Evolutionary conservation across 345 rosid species (phyloP).

Genomic region (Brassica incana): DNA sequence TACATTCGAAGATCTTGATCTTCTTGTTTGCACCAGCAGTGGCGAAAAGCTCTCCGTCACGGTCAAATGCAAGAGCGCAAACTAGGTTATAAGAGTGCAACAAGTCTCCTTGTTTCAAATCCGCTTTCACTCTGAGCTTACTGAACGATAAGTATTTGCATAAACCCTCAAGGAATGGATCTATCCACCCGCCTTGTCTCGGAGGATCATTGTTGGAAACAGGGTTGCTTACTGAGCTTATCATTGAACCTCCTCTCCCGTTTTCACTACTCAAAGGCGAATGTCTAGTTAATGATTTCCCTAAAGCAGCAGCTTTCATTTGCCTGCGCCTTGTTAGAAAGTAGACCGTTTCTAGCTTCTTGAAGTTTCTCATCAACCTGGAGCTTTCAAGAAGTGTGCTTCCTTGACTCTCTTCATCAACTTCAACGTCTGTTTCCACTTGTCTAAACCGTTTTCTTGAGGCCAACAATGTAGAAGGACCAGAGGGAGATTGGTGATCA

Average conservation of each 20-base stretch:
- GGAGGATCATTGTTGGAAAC: not conserved
- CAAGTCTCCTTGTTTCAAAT: conserved; percentile 90
- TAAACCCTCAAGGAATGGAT: conserved; percentile 91
- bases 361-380: conserved; percentile 81
- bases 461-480: conserved; percentile 47
- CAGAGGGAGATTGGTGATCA: too few relatives aligned
- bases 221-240: not conserved
- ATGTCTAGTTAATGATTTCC: conserved; percentile 51
- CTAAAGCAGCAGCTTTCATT: conserved; percentile 43
- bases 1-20: conserved; percentile 89
- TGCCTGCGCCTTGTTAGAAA: conserved; percentile 74
- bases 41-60: conserved; percentile 87
- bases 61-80: conserved; percentile 85
- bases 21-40: conserved; percentile 96
- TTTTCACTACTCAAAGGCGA: conserved; percentile 70
- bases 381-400: conserved; percentile 62
- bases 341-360: conserved; percentile 87
- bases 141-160: conserved; percentile 88
- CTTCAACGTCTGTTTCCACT: conserved; percentile 32
- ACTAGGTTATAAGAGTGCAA: conserved; percentile 84
- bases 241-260: conserved; percentile 33
- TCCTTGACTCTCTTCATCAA: conserved; percentile 49
- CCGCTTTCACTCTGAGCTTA: conserved; percentile 80
- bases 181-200: conserved; percentile 62
- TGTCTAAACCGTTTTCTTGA: conserved; percentile 72